Percentiles rank a stretch among this genome's conserved stretches.
These are phyloP conservation scores for Cenchrus fungigraminus DNA, from an alignment of 176 grass and related monocot genomes.

Conservation along the genomic window DNA sequence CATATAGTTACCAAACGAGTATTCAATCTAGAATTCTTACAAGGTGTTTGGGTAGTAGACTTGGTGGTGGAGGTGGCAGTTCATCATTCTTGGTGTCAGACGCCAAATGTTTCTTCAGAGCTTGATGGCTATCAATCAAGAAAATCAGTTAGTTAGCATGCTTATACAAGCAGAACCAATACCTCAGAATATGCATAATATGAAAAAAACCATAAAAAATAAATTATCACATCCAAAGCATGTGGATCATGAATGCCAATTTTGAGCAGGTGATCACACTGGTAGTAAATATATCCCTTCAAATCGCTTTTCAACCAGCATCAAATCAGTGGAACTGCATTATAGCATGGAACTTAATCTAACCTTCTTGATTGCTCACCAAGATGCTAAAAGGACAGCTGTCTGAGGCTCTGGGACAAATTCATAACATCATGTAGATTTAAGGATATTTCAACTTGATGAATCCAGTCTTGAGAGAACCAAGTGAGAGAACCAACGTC, in stretches of 20 bases:
- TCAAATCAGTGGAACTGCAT: not conserved
- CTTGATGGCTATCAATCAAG: conserved; percentile 13
- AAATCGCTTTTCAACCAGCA: not conserved
- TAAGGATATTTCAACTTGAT: conserved; percentile 1
- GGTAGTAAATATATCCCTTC: conserved; percentile 4
- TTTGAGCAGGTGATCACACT: not conserved
- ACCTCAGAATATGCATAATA: not conserved
- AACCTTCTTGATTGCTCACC: not conserved
- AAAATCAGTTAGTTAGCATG: conserved; percentile 8
- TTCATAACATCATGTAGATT: not conserved
- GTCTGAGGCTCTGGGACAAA: not conserved
- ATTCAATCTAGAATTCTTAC: conserved; percentile 36
- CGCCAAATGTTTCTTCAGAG: not conserved
- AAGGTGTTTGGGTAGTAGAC: conserved; percentile 44
- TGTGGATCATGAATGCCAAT: not conserved
- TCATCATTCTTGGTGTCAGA: conserved; percentile 44
- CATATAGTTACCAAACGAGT: not conserved
- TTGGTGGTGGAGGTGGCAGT: conserved; percentile 56
- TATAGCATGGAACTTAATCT: not conserved
- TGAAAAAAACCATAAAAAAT: not conserved
- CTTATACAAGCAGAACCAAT: not conserved
- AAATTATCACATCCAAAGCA: not conserved
- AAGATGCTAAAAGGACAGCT: not conserved
- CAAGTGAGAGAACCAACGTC: not conserved
- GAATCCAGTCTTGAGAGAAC: not conserved